Base-by-base conservation (phyloP, 345 rosid species). In the Arabidopsis thaliana region DNA sequence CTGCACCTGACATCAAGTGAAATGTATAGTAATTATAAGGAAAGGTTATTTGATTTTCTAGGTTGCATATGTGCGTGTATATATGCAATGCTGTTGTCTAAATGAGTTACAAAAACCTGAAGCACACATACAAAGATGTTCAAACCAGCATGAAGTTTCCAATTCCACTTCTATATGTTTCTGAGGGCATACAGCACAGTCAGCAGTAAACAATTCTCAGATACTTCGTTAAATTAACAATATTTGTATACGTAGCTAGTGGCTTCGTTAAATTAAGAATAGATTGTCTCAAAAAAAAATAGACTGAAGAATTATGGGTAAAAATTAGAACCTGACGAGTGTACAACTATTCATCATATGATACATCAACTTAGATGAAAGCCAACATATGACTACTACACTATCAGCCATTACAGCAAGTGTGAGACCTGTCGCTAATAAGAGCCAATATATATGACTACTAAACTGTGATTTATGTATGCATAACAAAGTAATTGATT, bases 1-100 rank as follows among this genome's bases (percentile, higher is more conserved):
- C 75, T 69, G 37, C 80, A 45, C 32, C 59, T 53, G 64, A 45
- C 75, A 62, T 25, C 59, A 69, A 61, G 24, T 59, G 22, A 75
- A 30, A 9, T 9, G 6, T 4, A 13, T 13, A 67, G 53, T 34
- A 50, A 59, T 14, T 20, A 59, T 22, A 38, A 12, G 13, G 9
- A 67, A 7, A 3, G 25, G 66, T 46, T 28, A 28, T 28, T 28
- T 28, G 32, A 28, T 3, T 28, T 28, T 28, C 32, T 28, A n/a
- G 24, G 22, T 46, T 6, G 16, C 20, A 41, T 41, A 4, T 45
- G 22, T 46, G 22, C 7, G 1, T 16, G 1, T 16, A 16, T 0
- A 46, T 23, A 14, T 7, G 44, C 45, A 12, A 45, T 45, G n/a
- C 12, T 69, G 20, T 57, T 58, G 16, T 44, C 48, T 58, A 57